Base-by-base conservation (phyloP, 495 filamentous ascomycete genomes). In the Neurospora sp. region DNA sequence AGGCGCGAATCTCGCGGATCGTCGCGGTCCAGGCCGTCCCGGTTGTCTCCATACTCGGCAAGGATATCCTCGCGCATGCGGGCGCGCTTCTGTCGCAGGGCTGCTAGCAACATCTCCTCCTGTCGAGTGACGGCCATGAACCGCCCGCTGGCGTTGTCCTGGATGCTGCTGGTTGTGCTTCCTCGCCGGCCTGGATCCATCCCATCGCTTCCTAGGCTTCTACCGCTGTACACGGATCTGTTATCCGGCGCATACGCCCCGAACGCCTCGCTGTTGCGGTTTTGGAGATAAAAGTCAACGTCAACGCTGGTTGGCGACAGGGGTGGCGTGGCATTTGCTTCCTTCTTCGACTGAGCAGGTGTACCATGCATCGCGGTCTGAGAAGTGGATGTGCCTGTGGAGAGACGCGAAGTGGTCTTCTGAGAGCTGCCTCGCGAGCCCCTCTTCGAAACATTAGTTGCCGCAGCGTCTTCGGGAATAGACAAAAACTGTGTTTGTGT, bases 61-160 rank as follows among this genome's bases (percentile, higher is more conserved):
- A 92, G 90, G 69, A 91, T 87, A 71, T 90, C 89, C 71, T 93
- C 89, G 0, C 89, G 89, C 85, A 96, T 92, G 39, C 88, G 88
- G 41, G 92, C 91, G 59, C 92, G 86, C 77, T 94, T 94, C 75
- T 88, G 82, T 41, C 94, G 87, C 87, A 97, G 90, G 16, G 92
- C 91, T 75, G 93, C 91, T 9, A 97, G 83, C 7, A 97, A 83
- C 78, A 91, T 88, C 77, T 94, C 91, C 79, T 97, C 94, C 80
- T 97, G 93, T 70, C 89, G 86, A 0, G 93, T 97, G 69, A 97
- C 93, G 1, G 92, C 91, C 88, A 97, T 96, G 45, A 96, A 84
- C 44, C 90, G 89, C 69, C 88, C 91, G 74, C 86, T 85, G 37
- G 77, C 75, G 31, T 72, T 71, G 40, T 84, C 81, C 38, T 76